These are phyloP conservation scores for Candida awuae DNA, from an alignment of 805 yeast genomes.

Conservation along the genomic window DNA sequence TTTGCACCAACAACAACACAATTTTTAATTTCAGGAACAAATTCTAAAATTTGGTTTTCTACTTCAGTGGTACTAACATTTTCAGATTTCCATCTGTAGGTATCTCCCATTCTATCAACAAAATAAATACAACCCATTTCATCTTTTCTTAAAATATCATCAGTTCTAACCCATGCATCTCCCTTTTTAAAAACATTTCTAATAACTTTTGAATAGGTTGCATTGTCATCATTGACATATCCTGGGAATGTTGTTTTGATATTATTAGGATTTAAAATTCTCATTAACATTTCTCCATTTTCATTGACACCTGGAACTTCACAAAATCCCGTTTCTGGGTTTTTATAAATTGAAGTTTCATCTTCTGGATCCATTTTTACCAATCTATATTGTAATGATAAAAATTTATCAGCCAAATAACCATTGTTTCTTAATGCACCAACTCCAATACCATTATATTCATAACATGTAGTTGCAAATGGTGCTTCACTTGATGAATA, in stretches of 20 bases:
- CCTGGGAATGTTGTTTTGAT: slow-evolving; percentile 83
- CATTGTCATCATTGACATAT: slow-evolving; percentile 70
- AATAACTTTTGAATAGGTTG: slow-evolving; percentile 68
- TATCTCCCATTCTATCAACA: slow-evolving; percentile 90
- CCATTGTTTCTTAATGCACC: slow-evolving; percentile 82
- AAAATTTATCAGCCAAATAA: slow-evolving; percentile 59
- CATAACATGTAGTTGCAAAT: slow-evolving; percentile 74
- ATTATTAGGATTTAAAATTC: slow-evolving; percentile 50
- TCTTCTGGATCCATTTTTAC: slow-evolving; percentile 78
- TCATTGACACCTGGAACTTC: slow-evolving; percentile 46
- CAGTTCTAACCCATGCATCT: slow-evolving; percentile 86
- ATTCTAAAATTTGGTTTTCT: slow-evolving; percentile 58
- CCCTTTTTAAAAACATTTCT: slow-evolving; percentile 72
- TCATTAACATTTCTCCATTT: slow-evolving; percentile 86
- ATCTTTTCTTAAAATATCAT: slow-evolving; percentile 72
- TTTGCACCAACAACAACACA: slow-evolving; percentile 82
- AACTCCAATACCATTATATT: slow-evolving; percentile 50
- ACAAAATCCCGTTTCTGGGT: slow-evolving; percentile 58
- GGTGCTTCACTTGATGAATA: slow-evolving; percentile 94
- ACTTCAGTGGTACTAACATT: slow-evolving; percentile 92
- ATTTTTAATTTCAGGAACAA: slow-evolving; percentile 39
- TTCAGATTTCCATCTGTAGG: slow-evolving; percentile 95
- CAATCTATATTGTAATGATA: slow-evolving; percentile 47
- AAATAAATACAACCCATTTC: slow-evolving; percentile 65
- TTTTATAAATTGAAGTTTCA: slow-evolving; percentile 61